Base-by-base conservation (phyloP, 2,329 filamentous ascomycete genomes). In the Blastomyces silverae region DNA sequence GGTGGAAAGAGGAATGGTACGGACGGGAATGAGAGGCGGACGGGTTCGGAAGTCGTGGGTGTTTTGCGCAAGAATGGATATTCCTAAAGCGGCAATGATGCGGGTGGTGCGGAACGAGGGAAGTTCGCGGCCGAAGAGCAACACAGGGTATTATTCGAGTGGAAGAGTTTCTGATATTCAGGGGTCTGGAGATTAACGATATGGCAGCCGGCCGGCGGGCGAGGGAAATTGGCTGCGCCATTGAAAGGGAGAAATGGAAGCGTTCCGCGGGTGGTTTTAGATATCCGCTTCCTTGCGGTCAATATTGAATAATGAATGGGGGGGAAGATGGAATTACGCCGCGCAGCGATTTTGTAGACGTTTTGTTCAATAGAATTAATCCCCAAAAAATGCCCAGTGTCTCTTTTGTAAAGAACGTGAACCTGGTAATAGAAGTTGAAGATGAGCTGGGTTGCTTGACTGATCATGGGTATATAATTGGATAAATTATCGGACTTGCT, bases 1-100 rank as follows among this genome's bases (percentile, higher is more conserved):
- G 81, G 73, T 91, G 88, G 73, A 90, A 85, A 77, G 87, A 82
- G 66, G 90, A 92, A 79, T 94, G 89, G 80, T 92, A 94, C 62
- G 73, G 56, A 25, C 42, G 28, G 74, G 28, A 69, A 67, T 64
- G 73, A 75, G 48, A 72, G 72, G 17, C 72, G 71, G 15, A 72
- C 70, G n/a, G 66, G 25, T 48, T 39, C 5, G 39, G 22, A 56
- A 56, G 22, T 28, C 25, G 61, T 42, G 15, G 44, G 10, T 28
- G 61, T 17, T n/a, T 56, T 56, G 22, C 34, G 48, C 28, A 60
- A 1, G 28, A 17, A 37, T 52, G 58, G 13, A 46, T 50, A 34
- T 52, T 28, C 7, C 46, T 50, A n/a, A 39, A 20, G 15, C 39
- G 46, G 34, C 28, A 61, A 37, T 7, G 20, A 15, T 28, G 44